Percentiles rank a stretch among this genome's conserved stretches.
Conservation (phyloP, 495 filamentous ascomycete genomes). For the Tuber indicum region DNA sequence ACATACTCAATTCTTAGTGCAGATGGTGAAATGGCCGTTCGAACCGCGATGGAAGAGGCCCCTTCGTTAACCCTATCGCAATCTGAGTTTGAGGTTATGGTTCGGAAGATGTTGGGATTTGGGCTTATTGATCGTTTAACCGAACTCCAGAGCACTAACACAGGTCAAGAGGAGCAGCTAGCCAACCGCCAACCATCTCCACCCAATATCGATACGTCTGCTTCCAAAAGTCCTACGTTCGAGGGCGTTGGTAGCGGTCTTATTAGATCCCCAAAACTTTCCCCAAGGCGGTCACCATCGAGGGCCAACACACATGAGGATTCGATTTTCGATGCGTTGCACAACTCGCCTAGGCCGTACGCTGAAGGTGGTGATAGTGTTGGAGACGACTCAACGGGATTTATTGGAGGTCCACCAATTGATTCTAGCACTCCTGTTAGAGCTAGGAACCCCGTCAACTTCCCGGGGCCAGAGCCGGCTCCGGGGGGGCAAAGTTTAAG, state of each 20-base stretch:
- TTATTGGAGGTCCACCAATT: neutral
- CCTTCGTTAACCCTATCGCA: constrained; percentile 12
- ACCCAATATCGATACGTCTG: neutral
- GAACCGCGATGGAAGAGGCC: neutral
- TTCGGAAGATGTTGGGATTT: constrained; percentile 3
- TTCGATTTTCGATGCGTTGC: neutral
- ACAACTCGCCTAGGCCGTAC: neutral
- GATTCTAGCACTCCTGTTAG: neutral
- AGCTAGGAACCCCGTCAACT: neutral
- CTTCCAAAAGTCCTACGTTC: neutral
- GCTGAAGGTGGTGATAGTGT: neutral
- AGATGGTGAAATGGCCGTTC: constrained; percentile 5
- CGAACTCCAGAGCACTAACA: neutral
- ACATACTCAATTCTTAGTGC: constrained; percentile 20
- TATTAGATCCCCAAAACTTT: neutral
- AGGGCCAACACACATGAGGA: neutral
- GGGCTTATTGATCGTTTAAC: neutral
- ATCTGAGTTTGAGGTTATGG: constrained; percentile 11
- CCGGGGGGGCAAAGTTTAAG: neutral
- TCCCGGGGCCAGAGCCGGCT: neutral
- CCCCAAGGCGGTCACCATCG: neutral
- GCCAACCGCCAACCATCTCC: neutral
- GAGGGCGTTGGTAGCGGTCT: neutral
- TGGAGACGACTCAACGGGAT: neutral
- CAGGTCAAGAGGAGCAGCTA: neutral